Conservation (phyloP, 331 rosid species). For the Cydonia oblonga region DNA sequence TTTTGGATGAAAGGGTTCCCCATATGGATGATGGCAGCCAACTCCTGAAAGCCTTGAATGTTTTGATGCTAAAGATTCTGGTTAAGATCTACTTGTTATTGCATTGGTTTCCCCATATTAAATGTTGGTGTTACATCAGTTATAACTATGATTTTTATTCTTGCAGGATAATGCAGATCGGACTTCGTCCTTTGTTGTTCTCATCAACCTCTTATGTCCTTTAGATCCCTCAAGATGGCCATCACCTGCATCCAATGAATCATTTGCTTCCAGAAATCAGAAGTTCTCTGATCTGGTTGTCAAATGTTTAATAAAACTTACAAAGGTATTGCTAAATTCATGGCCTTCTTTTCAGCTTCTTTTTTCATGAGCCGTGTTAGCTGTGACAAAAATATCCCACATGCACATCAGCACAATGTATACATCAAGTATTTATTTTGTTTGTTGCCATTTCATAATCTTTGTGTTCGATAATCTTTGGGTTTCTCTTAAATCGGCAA, state of each 20-base stretch:
- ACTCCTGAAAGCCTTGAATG: conserved; percentile 87
- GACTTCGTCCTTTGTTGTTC: conserved; percentile 87
- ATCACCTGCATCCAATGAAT: conserved; percentile 71
- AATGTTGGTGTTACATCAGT: neutral
- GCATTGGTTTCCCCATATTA: neutral
- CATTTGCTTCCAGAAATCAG: conserved; percentile 78
- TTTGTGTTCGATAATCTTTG: no score
- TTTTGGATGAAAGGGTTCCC: conserved; percentile 97
- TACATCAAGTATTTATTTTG: no score
- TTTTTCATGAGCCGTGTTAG: neutral
- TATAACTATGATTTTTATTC: conserved; percentile 8
- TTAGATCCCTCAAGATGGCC: conserved; percentile 97
- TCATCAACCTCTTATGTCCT: conserved; percentile 76
- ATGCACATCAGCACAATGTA: neutral
- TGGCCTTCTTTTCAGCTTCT: neutral
- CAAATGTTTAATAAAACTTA: conserved; percentile 94
- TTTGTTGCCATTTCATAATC: neutral
- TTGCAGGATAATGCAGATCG: conserved; percentile 96
- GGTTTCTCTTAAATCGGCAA: neutral
- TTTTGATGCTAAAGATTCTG: conserved; percentile 95
- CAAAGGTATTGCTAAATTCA: conserved; percentile 48
- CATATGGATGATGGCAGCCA: conserved; percentile 99
- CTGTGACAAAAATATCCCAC: neutral
- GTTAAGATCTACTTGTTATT: conserved; percentile 27
- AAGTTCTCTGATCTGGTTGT: conserved; percentile 94